These are phyloP conservation scores for Niebla homalea DNA, from an alignment of 495 filamentous ascomycete species.

Conservation along the genomic window DNA sequence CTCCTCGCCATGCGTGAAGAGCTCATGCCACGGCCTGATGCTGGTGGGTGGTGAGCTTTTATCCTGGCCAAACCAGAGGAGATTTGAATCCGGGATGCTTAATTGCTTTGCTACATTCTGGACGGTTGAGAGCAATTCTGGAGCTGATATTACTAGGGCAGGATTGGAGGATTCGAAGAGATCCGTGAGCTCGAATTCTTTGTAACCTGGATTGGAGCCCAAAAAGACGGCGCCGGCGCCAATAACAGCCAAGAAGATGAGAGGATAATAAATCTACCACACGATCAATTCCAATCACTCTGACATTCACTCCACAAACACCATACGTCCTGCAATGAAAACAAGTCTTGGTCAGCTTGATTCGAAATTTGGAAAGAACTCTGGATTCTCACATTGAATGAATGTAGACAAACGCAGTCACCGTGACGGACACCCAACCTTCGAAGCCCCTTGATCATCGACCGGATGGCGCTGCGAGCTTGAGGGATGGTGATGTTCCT, in stretches of 20 bases:
- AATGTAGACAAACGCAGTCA: conserved; percentile 41
- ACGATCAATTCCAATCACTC: not conserved
- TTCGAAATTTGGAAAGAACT: not conserved
- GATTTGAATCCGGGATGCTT: conserved; percentile 23
- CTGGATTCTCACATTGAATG: conserved; percentile 34
- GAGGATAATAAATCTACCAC: conserved; percentile 18
- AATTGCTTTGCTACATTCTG: conserved; percentile 30
- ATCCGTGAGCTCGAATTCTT: conserved; percentile 25
- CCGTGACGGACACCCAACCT: conserved; percentile 35
- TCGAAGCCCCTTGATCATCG: conserved; percentile 36
- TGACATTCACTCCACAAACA: not conserved
- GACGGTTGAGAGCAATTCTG: conserved; percentile 32
- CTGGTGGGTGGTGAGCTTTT: conserved; percentile 24
- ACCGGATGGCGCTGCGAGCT: conserved; percentile 30
- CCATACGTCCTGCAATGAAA: not conserved
- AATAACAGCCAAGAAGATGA: conserved; percentile 22
- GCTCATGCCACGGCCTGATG: conserved; percentile 32
- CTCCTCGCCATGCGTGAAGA: conserved; percentile 31
- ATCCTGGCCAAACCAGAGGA: conserved; percentile 31
- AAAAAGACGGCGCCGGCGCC: conserved; percentile 23
- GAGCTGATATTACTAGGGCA: conserved; percentile 30
- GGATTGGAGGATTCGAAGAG: conserved; percentile 26
- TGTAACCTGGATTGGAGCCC: conserved; percentile 27
- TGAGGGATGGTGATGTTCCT: conserved; percentile 38
- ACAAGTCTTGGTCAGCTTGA: not conserved